Percentiles rank a stretch among this genome's conserved stretches.
These are phyloP conservation scores for Boletales sp. DNA, from an alignment of 768 basidiomycete species.

Conservation along the genomic window DNA sequence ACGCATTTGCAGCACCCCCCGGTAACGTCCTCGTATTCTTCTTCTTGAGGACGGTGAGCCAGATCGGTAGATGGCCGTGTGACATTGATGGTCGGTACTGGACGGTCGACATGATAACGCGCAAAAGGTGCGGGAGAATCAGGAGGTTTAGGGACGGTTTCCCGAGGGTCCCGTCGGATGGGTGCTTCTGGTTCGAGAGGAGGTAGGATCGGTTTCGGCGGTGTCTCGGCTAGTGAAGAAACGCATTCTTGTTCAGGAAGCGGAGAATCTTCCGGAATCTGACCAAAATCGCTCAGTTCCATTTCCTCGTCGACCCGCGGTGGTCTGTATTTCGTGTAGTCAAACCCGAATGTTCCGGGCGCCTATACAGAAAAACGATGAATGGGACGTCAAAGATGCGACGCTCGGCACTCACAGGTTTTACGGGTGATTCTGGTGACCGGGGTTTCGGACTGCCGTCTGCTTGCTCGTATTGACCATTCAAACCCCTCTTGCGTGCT, in stretches of 20 bases:
- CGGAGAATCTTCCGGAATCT: constrained; percentile 27
- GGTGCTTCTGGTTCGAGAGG: constrained; percentile 31
- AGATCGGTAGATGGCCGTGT: constrained; percentile 28
- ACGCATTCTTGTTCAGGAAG: constrained; percentile 8
- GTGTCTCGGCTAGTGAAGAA: background rate
- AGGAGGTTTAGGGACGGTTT: constrained; percentile 27
- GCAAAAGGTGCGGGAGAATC: constrained; percentile 63
- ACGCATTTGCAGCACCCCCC: constrained; percentile 76
- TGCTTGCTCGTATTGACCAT: constrained; percentile 63
- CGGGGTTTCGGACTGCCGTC: constrained; percentile 64
- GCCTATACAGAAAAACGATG: constrained; percentile 41
- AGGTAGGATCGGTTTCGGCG: constrained; percentile 7
- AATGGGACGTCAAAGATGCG: background rate
- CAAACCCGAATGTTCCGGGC: constrained; percentile 80
- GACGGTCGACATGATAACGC: constrained; percentile 39
- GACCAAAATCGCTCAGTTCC: constrained; percentile 66
- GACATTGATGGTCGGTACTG: constrained; percentile 32
- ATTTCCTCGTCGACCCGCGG: constrained; percentile 45
- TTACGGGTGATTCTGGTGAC: constrained; percentile 39
- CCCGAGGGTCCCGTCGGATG: constrained; percentile 18
- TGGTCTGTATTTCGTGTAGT: constrained; percentile 65
- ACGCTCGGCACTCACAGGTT: constrained; percentile 49
- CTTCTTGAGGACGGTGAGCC: constrained; percentile 25
- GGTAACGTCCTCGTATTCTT: constrained; percentile 43
- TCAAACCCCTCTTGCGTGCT: constrained; percentile 76